A percentile compares a stretch with the other conserved stretches of the same genome.
Conservation (phyloP, 495 filamentous ascomycete species). For the Mytilinidion resinicola region DNA sequence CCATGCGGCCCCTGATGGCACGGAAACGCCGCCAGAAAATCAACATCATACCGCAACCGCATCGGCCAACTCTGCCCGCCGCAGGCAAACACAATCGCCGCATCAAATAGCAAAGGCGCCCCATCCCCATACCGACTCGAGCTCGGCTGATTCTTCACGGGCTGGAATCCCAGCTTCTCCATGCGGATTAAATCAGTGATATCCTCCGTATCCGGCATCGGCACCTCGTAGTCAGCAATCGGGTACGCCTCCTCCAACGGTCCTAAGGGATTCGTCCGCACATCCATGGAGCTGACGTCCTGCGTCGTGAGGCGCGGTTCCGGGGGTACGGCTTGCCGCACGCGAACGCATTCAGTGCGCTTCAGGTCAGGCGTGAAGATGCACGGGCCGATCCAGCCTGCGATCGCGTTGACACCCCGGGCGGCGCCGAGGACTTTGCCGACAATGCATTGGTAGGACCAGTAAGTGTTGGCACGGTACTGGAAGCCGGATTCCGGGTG, state of each 20-base stretch:
- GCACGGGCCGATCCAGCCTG: constrained; percentile 62
- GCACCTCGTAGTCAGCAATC: constrained; percentile 54
- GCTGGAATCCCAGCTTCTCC: constrained; percentile 52
- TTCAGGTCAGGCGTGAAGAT: constrained; percentile 54
- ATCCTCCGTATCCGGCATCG: constrained; percentile 46
- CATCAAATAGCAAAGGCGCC: constrained; percentile 50
- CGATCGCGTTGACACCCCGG: constrained; percentile 34
- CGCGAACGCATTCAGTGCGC: constrained; percentile 56
- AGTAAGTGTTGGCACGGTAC: constrained; percentile 63
- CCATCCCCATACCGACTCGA: constrained; percentile 17
- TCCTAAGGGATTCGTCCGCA: constrained; percentile 60
- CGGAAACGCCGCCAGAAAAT: constrained; percentile 59
- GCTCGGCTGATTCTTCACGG: constrained; percentile 22
- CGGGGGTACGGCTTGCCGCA: constrained; percentile 47
- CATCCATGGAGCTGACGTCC: constrained; percentile 53
- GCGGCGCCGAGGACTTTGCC: constrained; percentile 59
- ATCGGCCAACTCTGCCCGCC: constrained; percentile 58
- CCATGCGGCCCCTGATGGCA: constrained; percentile 62
- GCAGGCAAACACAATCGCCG: constrained; percentile 61
- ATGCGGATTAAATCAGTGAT: constrained; percentile 58
- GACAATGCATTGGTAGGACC: constrained; percentile 60
- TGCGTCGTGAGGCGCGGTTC: constrained; percentile 43
- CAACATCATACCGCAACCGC: constrained; percentile 55
- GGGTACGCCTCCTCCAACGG: constrained; percentile 51
- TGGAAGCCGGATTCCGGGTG: constrained; percentile 63